Evolutionary conservation across 2,329 filamentous ascomycete genomes (phyloP).

Genomic region (Fusarium algeriense): DNA sequence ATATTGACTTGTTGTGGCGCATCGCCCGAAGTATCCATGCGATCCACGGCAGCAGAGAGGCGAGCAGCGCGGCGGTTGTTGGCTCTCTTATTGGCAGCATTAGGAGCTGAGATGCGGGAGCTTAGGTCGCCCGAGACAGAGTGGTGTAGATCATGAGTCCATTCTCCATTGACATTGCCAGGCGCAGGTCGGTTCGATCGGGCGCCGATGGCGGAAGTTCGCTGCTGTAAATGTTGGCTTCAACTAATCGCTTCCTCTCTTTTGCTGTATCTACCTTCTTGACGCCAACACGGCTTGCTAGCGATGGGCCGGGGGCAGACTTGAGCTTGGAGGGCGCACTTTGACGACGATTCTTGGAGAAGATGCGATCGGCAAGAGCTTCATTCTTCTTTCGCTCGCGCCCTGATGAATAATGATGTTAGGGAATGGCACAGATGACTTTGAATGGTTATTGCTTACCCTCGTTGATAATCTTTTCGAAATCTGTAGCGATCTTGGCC

Average conservation of each 20-base stretch:
- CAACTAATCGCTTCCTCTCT: slow-evolving; percentile 12
- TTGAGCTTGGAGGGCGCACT: slow-evolving; percentile 67
- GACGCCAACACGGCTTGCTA: slow-evolving; percentile 79
- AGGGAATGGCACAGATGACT: not conserved
- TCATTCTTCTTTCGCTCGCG: slow-evolving; percentile 79
- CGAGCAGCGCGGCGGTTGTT: slow-evolving; percentile 50
- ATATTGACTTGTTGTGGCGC: slow-evolving; percentile 55
- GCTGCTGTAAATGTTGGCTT: slow-evolving; percentile 37
- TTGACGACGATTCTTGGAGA: slow-evolving; percentile 70
- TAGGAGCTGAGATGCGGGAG: slow-evolving; percentile 60
- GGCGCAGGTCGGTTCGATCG: slow-evolving; percentile 49
- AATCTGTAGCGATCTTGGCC: slow-evolving; percentile 61
- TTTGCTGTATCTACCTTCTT: slow-evolving; percentile 68
- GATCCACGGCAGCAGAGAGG: slow-evolving; percentile 61
- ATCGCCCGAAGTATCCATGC: slow-evolving; percentile 52
- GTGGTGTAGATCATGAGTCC: slow-evolving; percentile 77
- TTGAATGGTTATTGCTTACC: slow-evolving; percentile 52
- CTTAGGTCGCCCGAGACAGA: slow-evolving; percentile 58
- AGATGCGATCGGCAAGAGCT: slow-evolving; percentile 77
- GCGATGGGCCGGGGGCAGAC: slow-evolving; percentile 63
- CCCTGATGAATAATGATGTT: slow-evolving; percentile 53
- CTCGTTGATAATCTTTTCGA: slow-evolving; percentile 67
- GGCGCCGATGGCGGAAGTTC: slow-evolving; percentile 39
- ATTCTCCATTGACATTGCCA: slow-evolving; percentile 74
- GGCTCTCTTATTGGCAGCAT: slow-evolving; percentile 40